These are phyloP conservation scores for Phialophora chinensis DNA, from an alignment of 2,329 filamentous ascomycete genomes.

Conservation along the genomic window DNA sequence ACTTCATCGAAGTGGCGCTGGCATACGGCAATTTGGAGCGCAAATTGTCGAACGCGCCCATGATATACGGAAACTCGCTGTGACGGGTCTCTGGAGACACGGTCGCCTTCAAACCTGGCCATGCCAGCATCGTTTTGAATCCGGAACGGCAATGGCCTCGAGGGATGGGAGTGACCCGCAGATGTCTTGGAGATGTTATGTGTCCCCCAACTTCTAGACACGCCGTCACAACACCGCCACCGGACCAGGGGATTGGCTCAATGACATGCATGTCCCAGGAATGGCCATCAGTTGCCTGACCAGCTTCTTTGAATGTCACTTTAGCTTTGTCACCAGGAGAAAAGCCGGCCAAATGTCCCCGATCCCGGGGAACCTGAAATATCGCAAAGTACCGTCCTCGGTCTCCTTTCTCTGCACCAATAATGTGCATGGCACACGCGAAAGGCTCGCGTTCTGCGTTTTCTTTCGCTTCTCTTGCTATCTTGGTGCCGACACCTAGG, in stretches of 20 bases:
- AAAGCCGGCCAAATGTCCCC: neutral
- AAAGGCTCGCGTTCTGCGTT: neutral
- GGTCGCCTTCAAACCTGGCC: neutral
- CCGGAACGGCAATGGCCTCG: neutral
- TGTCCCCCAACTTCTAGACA: neutral
- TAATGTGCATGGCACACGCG: neutral
- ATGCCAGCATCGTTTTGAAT: neutral
- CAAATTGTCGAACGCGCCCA: neutral
- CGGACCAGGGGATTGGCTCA: neutral
- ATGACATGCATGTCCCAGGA: neutral
- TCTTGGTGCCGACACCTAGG: slow-evolving; percentile 3
- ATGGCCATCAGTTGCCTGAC: neutral
- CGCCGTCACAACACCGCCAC: neutral
- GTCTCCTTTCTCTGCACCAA: neutral
- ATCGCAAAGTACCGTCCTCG: neutral
- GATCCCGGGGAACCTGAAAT: neutral
- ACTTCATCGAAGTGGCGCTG: neutral
- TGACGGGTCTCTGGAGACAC: slow-evolving; percentile 12
- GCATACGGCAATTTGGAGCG: neutral
- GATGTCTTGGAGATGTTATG: neutral
- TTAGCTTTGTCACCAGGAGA: neutral
- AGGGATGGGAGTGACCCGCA: neutral
- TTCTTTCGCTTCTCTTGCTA: slow-evolving; percentile 3
- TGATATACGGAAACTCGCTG: slow-evolving; percentile 14
- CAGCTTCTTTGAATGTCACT: neutral